Percentiles rank a stretch among this genome's conserved stretches.
These are phyloP conservation scores for Irpex sp. DNA, from an alignment of 1,284 basidiomycete genomes.

Conservation along the genomic window DNA sequence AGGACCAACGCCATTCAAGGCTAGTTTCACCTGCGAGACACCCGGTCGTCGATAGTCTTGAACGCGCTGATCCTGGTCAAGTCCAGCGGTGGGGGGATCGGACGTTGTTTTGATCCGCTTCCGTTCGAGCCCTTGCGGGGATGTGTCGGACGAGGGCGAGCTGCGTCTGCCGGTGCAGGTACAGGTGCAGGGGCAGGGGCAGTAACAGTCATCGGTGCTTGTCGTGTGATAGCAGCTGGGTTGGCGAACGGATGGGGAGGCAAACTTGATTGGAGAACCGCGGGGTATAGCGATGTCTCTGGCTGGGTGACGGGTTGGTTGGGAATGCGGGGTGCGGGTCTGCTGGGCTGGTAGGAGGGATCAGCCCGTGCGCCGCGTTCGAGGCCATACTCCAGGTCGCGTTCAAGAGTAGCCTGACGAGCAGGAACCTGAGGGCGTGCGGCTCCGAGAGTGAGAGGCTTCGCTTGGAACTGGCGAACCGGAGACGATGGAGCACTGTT, in stretches of 20 bases:
- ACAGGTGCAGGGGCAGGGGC: not conserved
- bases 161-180: not conserved
- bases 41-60: not conserved
- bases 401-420: slow-evolving; percentile 15
- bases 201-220: not conserved
- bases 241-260: not conserved
- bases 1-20: not conserved
- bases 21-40: not conserved
- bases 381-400: slow-evolving; percentile 10
- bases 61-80: slow-evolving; percentile 16
- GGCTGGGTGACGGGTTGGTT: not conserved
- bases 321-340: slow-evolving; percentile 8
- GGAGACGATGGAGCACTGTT: slow-evolving; percentile 22
- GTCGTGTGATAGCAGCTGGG: not conserved
- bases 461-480: slow-evolving; percentile 16
- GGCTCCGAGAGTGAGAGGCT: slow-evolving; percentile 15
- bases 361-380: not conserved
- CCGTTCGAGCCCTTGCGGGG: slow-evolving; percentile 12
- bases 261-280: slow-evolving; percentile 8
- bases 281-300: slow-evolving; percentile 9
- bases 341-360: slow-evolving; percentile 5
- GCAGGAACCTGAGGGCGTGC: slow-evolving; percentile 14
- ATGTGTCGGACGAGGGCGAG: slow-evolving; percentile 4
- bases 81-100: slow-evolving; percentile 15
- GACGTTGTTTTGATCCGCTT: slow-evolving; percentile 10